Evolutionary conservation across 345 rosid species (phyloP).

Genomic region (Eucalyptus viminalis): DNA sequence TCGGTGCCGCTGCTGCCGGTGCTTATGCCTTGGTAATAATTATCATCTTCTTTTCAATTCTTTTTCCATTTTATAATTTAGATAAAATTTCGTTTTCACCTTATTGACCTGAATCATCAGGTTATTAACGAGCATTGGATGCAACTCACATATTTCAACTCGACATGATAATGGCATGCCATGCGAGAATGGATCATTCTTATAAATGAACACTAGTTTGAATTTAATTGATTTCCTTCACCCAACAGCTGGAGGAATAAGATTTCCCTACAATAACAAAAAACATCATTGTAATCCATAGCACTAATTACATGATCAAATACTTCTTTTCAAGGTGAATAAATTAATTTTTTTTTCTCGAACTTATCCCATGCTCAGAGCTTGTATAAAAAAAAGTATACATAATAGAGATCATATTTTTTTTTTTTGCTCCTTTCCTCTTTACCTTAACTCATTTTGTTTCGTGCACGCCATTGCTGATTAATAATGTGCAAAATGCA

Average conservation of each 20-base stretch:
- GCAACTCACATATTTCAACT: background rate
- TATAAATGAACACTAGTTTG: background rate
- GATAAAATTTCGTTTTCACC: background rate
- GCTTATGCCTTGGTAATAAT: conserved; percentile 37
- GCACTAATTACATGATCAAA: too few relatives aligned
- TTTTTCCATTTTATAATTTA: background rate
- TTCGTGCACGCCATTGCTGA: background rate
- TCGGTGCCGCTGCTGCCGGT: conserved; percentile 26
- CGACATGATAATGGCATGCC: background rate
- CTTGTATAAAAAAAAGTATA: too few relatives aligned
- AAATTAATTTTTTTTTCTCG: too few relatives aligned
- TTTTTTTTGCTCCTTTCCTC: background rate
- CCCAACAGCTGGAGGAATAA: background rate
- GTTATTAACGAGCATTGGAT: background rate
- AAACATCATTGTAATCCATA: too few relatives aligned
- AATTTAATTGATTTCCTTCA: background rate
- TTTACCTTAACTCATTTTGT: background rate
- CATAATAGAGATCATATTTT: background rate
- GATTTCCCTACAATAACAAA: background rate
- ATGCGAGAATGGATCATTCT: background rate
- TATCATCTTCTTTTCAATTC: background rate
- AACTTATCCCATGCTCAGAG: too few relatives aligned
- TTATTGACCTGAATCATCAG: background rate
- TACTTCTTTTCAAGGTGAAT: too few relatives aligned
- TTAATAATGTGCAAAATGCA: background rate